Percentiles rank a stretch among this genome's conserved stretches.
Conservation (phyloP, 2,329 filamentous ascomycete species). For the Huntiella omanensis region DNA sequence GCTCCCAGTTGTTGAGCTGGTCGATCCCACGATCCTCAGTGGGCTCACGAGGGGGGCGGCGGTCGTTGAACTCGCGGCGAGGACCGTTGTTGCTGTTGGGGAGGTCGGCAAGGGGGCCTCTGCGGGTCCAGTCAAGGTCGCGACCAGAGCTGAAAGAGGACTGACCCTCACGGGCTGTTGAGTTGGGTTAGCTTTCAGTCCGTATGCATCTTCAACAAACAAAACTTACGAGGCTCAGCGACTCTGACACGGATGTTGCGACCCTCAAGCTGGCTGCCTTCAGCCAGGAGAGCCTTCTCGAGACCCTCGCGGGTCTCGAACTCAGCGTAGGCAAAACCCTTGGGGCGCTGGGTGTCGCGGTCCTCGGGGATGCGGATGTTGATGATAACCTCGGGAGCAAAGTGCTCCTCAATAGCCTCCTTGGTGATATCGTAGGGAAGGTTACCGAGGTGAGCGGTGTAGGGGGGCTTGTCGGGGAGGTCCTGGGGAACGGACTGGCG, state of each 20-base stretch:
- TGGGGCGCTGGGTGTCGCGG: conserved; percentile 79
- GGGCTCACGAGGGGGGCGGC: conserved; percentile 40
- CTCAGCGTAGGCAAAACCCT: conserved; percentile 96
- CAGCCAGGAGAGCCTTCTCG: conserved; percentile 73
- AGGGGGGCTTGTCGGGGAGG: conserved; percentile 81
- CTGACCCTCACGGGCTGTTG: conserved; percentile 4
- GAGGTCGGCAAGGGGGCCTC: conserved; percentile 67
- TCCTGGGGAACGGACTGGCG: conserved; percentile 56
- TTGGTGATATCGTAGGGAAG: conserved; percentile 84
- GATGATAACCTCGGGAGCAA: conserved; percentile 65
- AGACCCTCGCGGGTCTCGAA: conserved; percentile 75
- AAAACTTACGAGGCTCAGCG: conserved; percentile 77
- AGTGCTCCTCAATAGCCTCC: conserved; percentile 70
- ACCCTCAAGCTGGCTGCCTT: conserved; percentile 67
- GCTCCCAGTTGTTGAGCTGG: conserved; percentile 83
- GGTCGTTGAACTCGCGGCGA: conserved; percentile 37
- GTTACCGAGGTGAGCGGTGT: conserved; percentile 89
- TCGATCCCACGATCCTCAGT: conserved; percentile 58
- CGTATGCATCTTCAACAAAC: too few species aligned
- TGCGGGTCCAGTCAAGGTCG: conserved; percentile 85
- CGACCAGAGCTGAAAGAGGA: conserved; percentile 41
- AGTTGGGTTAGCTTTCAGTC: neutral
- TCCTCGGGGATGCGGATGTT: conserved; percentile 95
- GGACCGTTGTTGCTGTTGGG: conserved; percentile 42
- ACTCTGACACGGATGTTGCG: conserved; percentile 85